Base-by-base conservation (phyloP, 1,139 yeast genomes). In the Petasospora rhodanensis region DNA sequence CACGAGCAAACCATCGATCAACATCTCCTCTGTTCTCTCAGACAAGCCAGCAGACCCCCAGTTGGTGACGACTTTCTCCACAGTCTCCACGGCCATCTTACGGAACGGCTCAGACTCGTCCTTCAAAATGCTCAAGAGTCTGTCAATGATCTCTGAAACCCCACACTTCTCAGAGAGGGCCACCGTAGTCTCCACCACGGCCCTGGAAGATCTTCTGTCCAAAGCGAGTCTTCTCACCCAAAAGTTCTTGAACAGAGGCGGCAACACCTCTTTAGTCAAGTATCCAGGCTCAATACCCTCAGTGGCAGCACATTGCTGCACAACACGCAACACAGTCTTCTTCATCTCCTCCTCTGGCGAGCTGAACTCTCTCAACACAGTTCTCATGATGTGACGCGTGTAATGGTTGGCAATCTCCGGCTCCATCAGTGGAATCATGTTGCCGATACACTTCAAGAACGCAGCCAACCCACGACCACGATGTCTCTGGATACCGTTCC, bases 331-430 rank as follows among this genome's bases (percentile, higher is more conserved):
- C 4, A 89, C 81, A 0, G 91, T 73, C 42, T 73, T 73, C 49
- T 76, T 77, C 93, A 91, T 83, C 36, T 89, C 96, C 43, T 85
- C 95, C 51, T 87, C 96, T 0, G 94, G 89, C 0, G 95, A 74
- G 24, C 66, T 59, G 49, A 86, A 84, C 54, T 89, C 95, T 35
- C 93, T 66, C 3, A 77, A 55, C 10, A 87, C 63, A 14, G 86
- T 69, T 16, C 62, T 63, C 66, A 86, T 72, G 4, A 87, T 69
- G 49, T 85, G 95, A 28, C 70, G 69, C 0, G 96, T 76, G 49
- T 86, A 87, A 52, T 78, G 83, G 38, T 78, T 75, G 1, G 91
- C 79, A 53, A 84, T 80, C 41, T 86, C 96, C 12, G 78, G 77
- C 36, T 76, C 80, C 96, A 91, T 87, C 32, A 91, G 59, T 0